A percentile compares a stretch with the other conserved stretches of the same genome.
Conservation (phyloP, 2,329 filamentous ascomycete genomes). For the Alternaria tenuissima region DNA sequence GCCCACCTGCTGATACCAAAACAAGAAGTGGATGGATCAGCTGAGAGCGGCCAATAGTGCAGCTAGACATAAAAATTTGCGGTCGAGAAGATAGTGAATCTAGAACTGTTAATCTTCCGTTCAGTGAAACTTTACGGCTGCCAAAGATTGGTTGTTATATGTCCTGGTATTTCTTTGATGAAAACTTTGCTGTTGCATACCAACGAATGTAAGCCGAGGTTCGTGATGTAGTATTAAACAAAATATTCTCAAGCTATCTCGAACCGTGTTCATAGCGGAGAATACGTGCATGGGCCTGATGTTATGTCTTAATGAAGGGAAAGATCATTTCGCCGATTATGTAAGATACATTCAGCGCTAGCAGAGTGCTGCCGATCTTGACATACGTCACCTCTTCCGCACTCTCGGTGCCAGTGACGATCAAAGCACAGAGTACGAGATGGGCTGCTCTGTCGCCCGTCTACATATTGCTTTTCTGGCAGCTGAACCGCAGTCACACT, state of each 20-base stretch:
- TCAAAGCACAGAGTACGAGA: background rate
- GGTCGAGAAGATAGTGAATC: background rate
- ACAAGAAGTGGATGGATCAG: background rate
- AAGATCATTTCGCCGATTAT: background rate
- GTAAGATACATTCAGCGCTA: background rate
- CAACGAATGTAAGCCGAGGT: background rate
- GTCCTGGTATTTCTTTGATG: background rate
- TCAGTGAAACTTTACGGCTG: background rate
- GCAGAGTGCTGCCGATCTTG: background rate
- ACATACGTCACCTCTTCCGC: conserved; percentile 1
- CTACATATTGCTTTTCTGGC: too few relatives aligned
- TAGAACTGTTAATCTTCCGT: background rate
- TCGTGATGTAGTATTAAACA: background rate
- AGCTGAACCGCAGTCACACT: background rate
- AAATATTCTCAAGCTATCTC: background rate
- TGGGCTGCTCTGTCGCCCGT: background rate
- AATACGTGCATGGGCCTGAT: background rate
- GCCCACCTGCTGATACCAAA: background rate
- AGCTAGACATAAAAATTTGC: background rate
- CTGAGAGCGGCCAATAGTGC: background rate
- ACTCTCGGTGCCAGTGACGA: background rate
- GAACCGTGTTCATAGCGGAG: background rate
- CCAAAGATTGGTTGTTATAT: background rate
- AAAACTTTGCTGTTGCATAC: background rate
- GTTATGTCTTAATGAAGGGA: background rate